Conservation (phyloP, 2,329 filamentous ascomycete species). For the Didymella arachidicola region DNA sequence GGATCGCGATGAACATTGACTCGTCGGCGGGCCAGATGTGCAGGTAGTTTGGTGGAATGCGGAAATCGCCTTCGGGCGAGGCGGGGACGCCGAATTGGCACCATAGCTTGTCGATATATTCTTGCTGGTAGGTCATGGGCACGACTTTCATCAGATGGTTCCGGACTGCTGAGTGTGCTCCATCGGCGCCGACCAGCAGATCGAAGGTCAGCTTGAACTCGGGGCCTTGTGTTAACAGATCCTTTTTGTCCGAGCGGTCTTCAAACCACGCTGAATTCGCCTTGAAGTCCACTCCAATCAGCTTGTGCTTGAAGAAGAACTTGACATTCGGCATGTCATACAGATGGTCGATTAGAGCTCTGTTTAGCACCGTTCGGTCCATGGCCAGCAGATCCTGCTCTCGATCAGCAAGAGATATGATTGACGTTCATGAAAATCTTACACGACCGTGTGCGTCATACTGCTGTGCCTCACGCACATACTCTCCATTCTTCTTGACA, state of each 20-base stretch:
- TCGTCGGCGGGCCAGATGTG: constrained; percentile 96
- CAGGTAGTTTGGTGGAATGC: constrained; percentile 88
- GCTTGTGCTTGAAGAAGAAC: constrained; percentile 91
- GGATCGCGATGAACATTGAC: constrained; percentile 99
- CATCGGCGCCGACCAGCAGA: constrained; percentile 92
- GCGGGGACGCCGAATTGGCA: constrained; percentile 89
- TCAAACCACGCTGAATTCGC: constrained; percentile 89
- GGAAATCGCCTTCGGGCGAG: constrained; percentile 63
- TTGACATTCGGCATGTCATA: constrained; percentile 87
- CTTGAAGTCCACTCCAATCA: constrained; percentile 87
- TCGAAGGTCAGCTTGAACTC: constrained; percentile 91
- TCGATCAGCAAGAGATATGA: constrained; percentile 21
- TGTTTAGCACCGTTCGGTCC: constrained; percentile 84
- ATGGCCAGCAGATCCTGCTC: constrained; percentile 80
- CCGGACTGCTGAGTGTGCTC: constrained; percentile 88
- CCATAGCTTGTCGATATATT: constrained; percentile 97
- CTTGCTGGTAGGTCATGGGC: constrained; percentile 88
- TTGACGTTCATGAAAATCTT: constrained; percentile 40
- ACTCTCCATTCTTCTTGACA: constrained; percentile 68
- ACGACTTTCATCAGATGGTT: constrained; percentile 97
- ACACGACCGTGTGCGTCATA: constrained; percentile 91
- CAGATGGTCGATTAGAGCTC: constrained; percentile 80
- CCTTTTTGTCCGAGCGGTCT: constrained; percentile 42
- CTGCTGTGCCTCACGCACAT: constrained; percentile 81
- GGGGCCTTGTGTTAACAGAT: constrained; percentile 35